A percentile compares a stretch with the other conserved stretches of the same genome.
Evolutionary conservation across 345 rosid species (phyloP).

Genomic region (Microcos paniculata): DNA sequence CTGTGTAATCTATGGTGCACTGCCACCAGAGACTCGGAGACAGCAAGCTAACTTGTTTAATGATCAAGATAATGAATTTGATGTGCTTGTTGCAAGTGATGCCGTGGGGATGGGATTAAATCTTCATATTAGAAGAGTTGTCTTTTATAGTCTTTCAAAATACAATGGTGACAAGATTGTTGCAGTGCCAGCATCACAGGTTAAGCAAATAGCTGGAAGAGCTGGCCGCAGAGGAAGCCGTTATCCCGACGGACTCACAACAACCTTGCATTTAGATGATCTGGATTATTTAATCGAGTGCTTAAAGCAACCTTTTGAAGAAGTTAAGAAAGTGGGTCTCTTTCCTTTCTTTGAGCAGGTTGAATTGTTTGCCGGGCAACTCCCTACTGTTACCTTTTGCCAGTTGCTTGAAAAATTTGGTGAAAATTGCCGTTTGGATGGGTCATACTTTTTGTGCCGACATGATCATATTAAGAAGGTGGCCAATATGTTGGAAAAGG

Average conservation of each 20-base stretch:
- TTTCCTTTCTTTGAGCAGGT: slow-evolving; percentile 96
- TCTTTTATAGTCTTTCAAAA: slow-evolving; percentile 68
- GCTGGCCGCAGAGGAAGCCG: slow-evolving; percentile 94
- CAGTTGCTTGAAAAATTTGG: slow-evolving; percentile 74
- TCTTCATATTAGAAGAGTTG: slow-evolving; percentile 88
- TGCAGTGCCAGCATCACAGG: slow-evolving; percentile 82
- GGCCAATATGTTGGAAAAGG: slow-evolving; percentile 93
- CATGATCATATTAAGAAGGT: slow-evolving; percentile 90
- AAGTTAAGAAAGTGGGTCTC: slow-evolving; percentile 75
- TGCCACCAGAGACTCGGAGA: slow-evolving; percentile 94
- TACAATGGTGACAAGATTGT: slow-evolving; percentile 84
- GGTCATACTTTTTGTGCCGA: slow-evolving; percentile 77
- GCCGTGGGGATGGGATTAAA: slow-evolving; percentile 98
- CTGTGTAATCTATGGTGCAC: slow-evolving; percentile 93
- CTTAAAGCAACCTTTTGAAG: slow-evolving; percentile 82
- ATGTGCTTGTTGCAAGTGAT: slow-evolving; percentile 96
- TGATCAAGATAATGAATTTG: slow-evolving; percentile 81
- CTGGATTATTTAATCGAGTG: slow-evolving; percentile 75
- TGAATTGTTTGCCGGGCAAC: slow-evolving; percentile 78
- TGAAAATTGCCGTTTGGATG: slow-evolving; percentile 79
- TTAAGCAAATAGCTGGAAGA: slow-evolving; percentile 96
- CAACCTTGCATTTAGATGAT: slow-evolving; percentile 72
- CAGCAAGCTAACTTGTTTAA: slow-evolving; percentile 92
- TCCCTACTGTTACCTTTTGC: slow-evolving; percentile 50
- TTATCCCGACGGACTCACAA: slow-evolving; percentile 88